Conservation (phyloP, 352 stramenopile genomes). For the Phytophthora meadii region DNA sequence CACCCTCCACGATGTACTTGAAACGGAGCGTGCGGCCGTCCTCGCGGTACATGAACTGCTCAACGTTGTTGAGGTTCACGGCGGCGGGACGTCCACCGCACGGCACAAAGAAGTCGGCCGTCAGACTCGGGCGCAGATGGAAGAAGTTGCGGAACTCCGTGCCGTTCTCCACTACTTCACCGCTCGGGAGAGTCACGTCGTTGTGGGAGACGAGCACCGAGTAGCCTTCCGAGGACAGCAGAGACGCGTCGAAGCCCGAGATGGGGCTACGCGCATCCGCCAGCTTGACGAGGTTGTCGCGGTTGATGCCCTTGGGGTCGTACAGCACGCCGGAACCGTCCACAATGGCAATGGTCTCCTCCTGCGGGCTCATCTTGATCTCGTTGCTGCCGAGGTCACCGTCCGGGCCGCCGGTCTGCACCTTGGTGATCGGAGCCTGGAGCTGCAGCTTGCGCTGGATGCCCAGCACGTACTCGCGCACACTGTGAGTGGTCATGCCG, state of each 20-base stretch:
- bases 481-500: conserved; percentile 97
- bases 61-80: conserved; percentile 96
- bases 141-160: conserved; percentile 97
- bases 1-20: conserved; percentile 97
- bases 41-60: conserved; percentile 86
- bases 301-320: conserved; percentile 94
- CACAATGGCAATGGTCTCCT: conserved; percentile 96
- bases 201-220: conserved; percentile 75
- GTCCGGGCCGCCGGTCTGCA: conserved; percentile 97
- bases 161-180: conserved; percentile 91
- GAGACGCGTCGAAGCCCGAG: conserved; percentile 87
- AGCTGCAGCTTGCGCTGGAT: conserved; percentile 93
- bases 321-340: conserved; percentile 95
- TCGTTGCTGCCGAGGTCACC: conserved; percentile 98
- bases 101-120: conserved; percentile 97
- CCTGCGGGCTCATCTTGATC: conserved; percentile 96
- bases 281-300: conserved; percentile 92
- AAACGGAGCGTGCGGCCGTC: conserved; percentile 87
- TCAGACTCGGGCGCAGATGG: conserved; percentile 93
- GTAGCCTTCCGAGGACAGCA: conserved; percentile 71
- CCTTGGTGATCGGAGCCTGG: conserved; percentile 94
- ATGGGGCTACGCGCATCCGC: conserved; percentile 91
- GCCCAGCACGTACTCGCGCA: conserved; percentile 96
- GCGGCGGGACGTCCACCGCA: conserved; percentile 95
- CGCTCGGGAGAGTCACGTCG: conserved; percentile 71